A percentile compares a stretch with the other conserved stretches of the same genome.
phyloP scores from a whole-genome alignment of 1,284 basidiomycete genomes.

The Sutorius eximius region DNA sequence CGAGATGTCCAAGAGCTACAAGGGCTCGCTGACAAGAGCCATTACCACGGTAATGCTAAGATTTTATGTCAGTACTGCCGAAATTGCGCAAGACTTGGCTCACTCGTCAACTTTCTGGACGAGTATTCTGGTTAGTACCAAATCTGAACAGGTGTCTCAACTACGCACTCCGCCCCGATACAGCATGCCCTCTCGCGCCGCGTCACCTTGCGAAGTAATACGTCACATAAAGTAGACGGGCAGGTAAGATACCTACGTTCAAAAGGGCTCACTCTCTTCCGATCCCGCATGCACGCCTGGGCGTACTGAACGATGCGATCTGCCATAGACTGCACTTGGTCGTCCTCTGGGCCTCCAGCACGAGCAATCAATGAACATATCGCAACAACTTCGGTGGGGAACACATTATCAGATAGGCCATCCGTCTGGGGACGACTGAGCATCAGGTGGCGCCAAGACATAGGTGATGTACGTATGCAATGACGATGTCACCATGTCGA shows the following conservation, averaged over 20 bases:
- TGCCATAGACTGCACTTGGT: conserved; percentile 67
- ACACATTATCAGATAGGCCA: conserved; percentile 86
- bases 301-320: conserved; percentile 72
- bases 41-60: conserved; percentile 48
- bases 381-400: conserved; percentile 64
- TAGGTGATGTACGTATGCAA: conserved; percentile 58
- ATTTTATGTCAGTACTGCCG: conserved; percentile 23
- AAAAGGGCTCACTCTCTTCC: conserved; percentile 65
- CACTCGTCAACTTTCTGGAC: conserved; percentile 64
- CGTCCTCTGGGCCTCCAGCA: conserved; percentile 52
- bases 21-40: conserved; percentile 42
- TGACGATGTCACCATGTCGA: conserved; percentile 70
- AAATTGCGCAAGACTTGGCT: conserved; percentile 33
- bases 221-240: conserved; percentile 2
- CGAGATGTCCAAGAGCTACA: conserved; percentile 4
- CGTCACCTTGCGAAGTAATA: conserved; percentile 49
- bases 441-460: not conserved
- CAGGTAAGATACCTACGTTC: conserved; percentile 48
- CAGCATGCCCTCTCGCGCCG: conserved; percentile 59
- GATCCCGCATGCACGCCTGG: conserved; percentile 64
- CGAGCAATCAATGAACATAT: conserved; percentile 67
- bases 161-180: conserved; percentile 66
- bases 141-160: conserved; percentile 8
- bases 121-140: conserved; percentile 13
- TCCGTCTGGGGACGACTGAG: conserved; percentile 62